Evolutionary conservation across 2,329 filamentous ascomycete species (phyloP), one percentile per base, ranked within the genome.

Genomic region (Fusarium ambrosium): DNA sequence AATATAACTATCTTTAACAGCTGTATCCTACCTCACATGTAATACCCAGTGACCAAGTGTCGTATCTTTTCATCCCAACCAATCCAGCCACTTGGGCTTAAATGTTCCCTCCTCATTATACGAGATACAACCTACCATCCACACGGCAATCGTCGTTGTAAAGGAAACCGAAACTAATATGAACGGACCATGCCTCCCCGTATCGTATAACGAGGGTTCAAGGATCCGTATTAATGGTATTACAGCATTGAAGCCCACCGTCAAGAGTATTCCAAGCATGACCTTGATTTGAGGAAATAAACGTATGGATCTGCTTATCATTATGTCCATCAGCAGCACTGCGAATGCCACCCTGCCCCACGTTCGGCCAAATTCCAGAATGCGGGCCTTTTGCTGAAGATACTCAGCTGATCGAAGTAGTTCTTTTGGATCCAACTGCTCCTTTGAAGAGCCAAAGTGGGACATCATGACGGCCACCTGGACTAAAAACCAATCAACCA

Each of bases 1-100:
- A 67, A 37, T 58, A 53, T 56, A 16, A 32, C 37, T 10, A 39
- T 32, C 48, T 32, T 53, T 5, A 27, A 51, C 45, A 48, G 18
- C 22, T 48, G 2, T 4, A 48, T 10, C 8, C 4, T 18, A 27
- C 8, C 22, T 48, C 14, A 18, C 22, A 5, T 10, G 4, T 7
- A 16, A 11, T 51, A 4, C 3, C 10, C 9, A 2, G 4, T 1
- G 7, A 6, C 16, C 7, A 51, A 3, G 10, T n/a, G 9, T 29
- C 5, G 24, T 4, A 13, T 6, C 9, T 29, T 13, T 58, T 58
- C 53, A 37, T 2, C 32, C n/a, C 14, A 58, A 6, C 53, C 53
- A 56, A 18, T 56, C 53, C 4, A 56, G 29, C 53, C n/a, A 56
- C 27, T 16, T 29, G 1, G 53, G 53, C 29, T 56, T 56, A 5